Base-by-base conservation (phyloP, 495 filamentous ascomycete genomes). In the Hyaloscypha bicolor region DNA sequence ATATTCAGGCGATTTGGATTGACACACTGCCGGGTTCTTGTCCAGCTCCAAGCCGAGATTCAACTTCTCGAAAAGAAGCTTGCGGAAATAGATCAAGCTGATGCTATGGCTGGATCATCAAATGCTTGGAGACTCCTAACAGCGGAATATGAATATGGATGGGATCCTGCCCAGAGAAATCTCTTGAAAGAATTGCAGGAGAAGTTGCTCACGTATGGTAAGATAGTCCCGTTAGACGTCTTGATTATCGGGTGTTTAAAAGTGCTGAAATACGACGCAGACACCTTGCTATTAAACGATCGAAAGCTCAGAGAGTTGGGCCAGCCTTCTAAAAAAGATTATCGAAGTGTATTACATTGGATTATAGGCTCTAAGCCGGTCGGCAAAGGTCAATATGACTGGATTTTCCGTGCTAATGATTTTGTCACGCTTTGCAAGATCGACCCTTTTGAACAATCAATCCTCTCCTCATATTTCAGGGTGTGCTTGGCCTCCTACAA, bases 231-330 rank as follows among this genome's bases (percentile, higher is more conserved):
- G 3, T 25, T 21, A 30, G 35, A 45, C n/a, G 6, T 9, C 25
- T 45, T 6, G n/a, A n/a, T n/a, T n/a, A n/a, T n/a, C n/a, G n/a
- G n/a, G n/a, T n/a, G n/a, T 62, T 6, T 48, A 25, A 11, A 6
- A n/a, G 8, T 62, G 2, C 22, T 51, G 21, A 16, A 62, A 9
- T 6, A 37, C 35, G 11, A 48, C 8, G 8, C 12, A 62, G 60
- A 51, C 32, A 14, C 9, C 25, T 22, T 62, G 25, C 60, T 62
- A 25, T 29, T 51, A 6, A 62, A 51, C 25, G 60, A 62, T 12
- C 32, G 29, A 62, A 51, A 51, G 39, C 60, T 62, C 25, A 19
- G 60, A 29, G 60, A 62, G 48, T 42, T 62, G 25, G 60, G 33
- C 8, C 8, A 62, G 3, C 21, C 60, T 9, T 6, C 25, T 48